Conservation (phyloP, 2,329 filamentous ascomycete species). For the Colletotrichum kahawae region DNA sequence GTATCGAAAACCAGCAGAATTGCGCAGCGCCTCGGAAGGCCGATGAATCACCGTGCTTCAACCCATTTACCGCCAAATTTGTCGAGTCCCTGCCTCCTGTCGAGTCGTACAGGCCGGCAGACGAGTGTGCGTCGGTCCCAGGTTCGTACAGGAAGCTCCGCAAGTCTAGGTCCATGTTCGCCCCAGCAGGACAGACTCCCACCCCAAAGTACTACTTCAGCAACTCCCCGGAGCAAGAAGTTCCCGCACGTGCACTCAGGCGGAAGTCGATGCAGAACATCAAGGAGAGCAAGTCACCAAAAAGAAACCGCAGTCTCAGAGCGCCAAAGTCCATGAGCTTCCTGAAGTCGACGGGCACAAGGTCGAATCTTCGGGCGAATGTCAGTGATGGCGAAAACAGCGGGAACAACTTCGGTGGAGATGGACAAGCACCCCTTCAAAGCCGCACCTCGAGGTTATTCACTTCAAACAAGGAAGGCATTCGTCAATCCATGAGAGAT, state of each 20-base stretch:
- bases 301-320: slow-evolving; percentile 33
- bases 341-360: slow-evolving; percentile 30
- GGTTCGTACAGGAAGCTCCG: slow-evolving; percentile 56
- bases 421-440: slow-evolving; percentile 30
- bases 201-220: slow-evolving; percentile 16
- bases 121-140: slow-evolving; percentile 51
- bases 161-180: slow-evolving; percentile 61
- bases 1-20: neutral
- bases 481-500: slow-evolving; percentile 54
- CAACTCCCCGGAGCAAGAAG: neutral
- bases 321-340: slow-evolving; percentile 63
- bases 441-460: slow-evolving; percentile 51
- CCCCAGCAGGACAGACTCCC: slow-evolving; percentile 29
- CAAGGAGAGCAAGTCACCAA: neutral
- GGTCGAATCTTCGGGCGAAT: neutral
- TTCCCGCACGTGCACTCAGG: neutral
- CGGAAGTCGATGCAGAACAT: neutral
- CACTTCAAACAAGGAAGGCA: slow-evolving; percentile 35
- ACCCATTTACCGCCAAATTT: slow-evolving; percentile 4
- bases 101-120: slow-evolving; percentile 31
- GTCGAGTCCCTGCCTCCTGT: slow-evolving; percentile 7
- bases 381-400: slow-evolving; percentile 33
- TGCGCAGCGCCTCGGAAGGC: neutral
- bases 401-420: slow-evolving; percentile 27
- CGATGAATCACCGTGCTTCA: neutral